These are phyloP conservation scores for Balakata baccata DNA, from an alignment of 345 rosid genomes.

Conservation along the genomic window DNA sequence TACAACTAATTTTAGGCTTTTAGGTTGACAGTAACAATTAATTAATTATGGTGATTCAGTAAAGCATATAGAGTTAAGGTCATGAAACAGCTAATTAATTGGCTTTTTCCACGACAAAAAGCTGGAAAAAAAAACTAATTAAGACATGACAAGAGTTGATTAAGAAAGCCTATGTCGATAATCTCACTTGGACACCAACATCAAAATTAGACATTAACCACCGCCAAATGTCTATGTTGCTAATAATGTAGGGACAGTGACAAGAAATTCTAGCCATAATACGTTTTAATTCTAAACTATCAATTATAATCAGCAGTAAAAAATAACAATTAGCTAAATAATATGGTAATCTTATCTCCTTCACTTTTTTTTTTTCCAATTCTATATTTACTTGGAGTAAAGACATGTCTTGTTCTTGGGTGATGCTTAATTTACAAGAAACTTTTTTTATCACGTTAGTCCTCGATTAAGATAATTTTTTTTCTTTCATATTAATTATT, in stretches of 20 bases:
- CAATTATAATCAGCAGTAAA: no score
- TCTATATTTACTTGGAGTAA: no score
- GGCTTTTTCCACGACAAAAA: slow-evolving; percentile 20
- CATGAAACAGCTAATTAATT: slow-evolving; percentile 22
- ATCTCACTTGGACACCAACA: slow-evolving; percentile 21
- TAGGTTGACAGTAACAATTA: slow-evolving; percentile 4
- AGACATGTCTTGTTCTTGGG: no score
- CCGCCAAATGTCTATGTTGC: slow-evolving; percentile 23
- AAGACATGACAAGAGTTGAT: slow-evolving; percentile 40
- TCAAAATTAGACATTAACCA: slow-evolving; percentile 30
- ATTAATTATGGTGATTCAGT: slow-evolving; percentile 3
- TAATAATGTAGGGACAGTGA: slow-evolving; percentile 32
- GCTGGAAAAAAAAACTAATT: slow-evolving; percentile 4
- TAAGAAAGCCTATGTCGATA: slow-evolving; percentile 22
- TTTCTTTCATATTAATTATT: no score
- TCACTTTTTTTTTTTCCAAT: no score
- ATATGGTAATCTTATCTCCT: no score
- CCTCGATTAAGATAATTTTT: no score
- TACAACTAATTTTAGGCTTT: slow-evolving; percentile 7
- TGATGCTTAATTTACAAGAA: no score
- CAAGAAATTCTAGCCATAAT: slow-evolving; percentile 18
- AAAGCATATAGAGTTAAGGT: slow-evolving; percentile 1
- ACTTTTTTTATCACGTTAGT: no score
- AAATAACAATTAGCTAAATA: no score
- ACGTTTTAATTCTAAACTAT: slow-evolving; percentile 8